Evolutionary conservation across 176 grass and related monocot species (phyloP).

Genomic region (Microstegium vimineum): DNA sequence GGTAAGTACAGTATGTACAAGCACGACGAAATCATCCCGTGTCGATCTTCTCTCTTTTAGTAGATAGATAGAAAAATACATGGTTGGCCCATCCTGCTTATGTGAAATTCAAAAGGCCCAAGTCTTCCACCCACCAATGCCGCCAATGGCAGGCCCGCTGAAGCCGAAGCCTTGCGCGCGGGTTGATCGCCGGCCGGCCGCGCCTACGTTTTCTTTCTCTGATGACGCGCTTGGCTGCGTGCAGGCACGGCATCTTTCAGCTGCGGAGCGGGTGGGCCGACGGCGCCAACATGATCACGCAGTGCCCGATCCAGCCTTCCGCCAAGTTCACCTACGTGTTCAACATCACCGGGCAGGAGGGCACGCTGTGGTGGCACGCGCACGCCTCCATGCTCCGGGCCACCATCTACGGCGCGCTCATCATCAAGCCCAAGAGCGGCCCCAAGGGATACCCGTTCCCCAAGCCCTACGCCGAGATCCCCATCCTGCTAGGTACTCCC

Average conservation of each 20-base stretch:
- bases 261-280: slow-evolving; percentile 22
- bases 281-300: slow-evolving; percentile 28
- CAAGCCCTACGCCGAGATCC: slow-evolving; percentile 33
- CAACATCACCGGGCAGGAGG: slow-evolving; percentile 56
- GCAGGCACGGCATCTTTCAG: slow-evolving; percentile 39
- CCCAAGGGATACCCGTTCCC: slow-evolving; percentile 36
- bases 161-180: too few relatives aligned
- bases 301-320: slow-evolving; percentile 20
- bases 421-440: slow-evolving; percentile 31
- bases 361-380: slow-evolving; percentile 93
- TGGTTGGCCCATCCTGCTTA: too few relatives aligned
- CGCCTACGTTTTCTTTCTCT: background rate
- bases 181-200: too few relatives aligned
- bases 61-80: too few relatives aligned
- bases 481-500: slow-evolving; percentile 37
- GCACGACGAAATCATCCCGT: too few relatives aligned
- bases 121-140: too few relatives aligned
- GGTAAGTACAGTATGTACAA: slow-evolving; percentile 4
- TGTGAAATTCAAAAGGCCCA: too few relatives aligned
- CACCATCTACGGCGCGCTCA: slow-evolving; percentile 57
- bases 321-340: slow-evolving; percentile 38
- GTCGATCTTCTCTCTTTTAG: too few relatives aligned
- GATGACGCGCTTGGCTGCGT: background rate
- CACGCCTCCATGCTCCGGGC: slow-evolving; percentile 43
- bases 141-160: too few relatives aligned